Conservation (phyloP, 345 rosid species). For the Boechera divaricarpa region DNA sequence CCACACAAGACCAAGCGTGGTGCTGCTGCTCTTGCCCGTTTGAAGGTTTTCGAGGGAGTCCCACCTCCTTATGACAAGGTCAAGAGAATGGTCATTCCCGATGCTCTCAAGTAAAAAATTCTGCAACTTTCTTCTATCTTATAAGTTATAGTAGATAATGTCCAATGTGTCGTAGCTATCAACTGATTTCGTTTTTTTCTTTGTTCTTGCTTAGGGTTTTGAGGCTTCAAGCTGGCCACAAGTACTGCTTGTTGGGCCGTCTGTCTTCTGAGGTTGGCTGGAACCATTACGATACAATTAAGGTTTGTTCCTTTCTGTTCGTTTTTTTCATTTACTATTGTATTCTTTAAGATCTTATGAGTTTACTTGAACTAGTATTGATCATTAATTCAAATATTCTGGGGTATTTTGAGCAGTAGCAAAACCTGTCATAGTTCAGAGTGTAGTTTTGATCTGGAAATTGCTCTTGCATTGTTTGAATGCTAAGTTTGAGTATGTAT, state of each 20-base stretch:
- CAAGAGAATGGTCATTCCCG: constrained; percentile 92
- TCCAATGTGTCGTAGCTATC: neutral
- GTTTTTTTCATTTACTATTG: neutral
- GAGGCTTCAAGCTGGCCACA: constrained; percentile 92
- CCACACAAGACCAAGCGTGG: constrained; percentile 94
- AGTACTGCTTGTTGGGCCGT: constrained; percentile 75
- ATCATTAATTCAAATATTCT: neutral
- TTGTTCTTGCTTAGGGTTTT: constrained; percentile 61
- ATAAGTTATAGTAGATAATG: too few relatives aligned
- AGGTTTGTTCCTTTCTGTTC: constrained; percentile 47
- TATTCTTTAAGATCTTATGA: neutral
- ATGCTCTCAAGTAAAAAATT: constrained; percentile 73
- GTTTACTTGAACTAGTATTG: neutral
- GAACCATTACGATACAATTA: constrained; percentile 88
- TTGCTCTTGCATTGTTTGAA: neutral
- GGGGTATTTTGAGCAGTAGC: neutral
- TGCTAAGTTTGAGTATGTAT: neutral
- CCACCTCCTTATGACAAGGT: constrained; percentile 84
- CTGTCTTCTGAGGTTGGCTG: constrained; percentile 86
- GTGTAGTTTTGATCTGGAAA: neutral
- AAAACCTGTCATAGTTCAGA: neutral
- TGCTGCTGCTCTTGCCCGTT: constrained; percentile 74
- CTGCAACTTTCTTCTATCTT: neutral
- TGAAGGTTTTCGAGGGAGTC: constrained; percentile 81
- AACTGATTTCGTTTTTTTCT: neutral